phyloP scores from a whole-genome alignment of 768 basidiomycete species.

The Daedaleopsis nitida region DNA sequence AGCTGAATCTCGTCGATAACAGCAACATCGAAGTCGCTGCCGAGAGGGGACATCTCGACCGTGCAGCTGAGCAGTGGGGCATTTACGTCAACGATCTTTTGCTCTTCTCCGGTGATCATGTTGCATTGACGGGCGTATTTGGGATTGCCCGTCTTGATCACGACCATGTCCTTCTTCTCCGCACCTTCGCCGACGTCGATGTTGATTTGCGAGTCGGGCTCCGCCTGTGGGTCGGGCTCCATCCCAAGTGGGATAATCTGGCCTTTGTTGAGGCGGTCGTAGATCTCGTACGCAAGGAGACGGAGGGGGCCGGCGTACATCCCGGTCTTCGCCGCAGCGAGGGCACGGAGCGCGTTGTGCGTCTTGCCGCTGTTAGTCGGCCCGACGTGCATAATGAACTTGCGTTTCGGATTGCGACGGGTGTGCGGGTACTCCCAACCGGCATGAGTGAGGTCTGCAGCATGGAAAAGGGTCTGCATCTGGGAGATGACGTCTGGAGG shows the following conservation, averaged over 20 bases:
- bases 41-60: slow-evolving; percentile 80
- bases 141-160: slow-evolving; percentile 41
- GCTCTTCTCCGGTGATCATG: slow-evolving; percentile 91
- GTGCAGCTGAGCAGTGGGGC: slow-evolving; percentile 78
- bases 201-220: slow-evolving; percentile 38
- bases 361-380: slow-evolving; percentile 99
- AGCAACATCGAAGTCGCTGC: slow-evolving; percentile 63
- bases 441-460: slow-evolving; percentile 47
- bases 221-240: slow-evolving; percentile 42
- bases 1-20: slow-evolving; percentile 98
- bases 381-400: slow-evolving; percentile 93
- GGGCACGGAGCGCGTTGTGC: slow-evolving; percentile 85
- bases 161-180: slow-evolving; percentile 17
- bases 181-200: slow-evolving; percentile 32
- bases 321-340: slow-evolving; percentile 73
- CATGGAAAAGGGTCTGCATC: slow-evolving; percentile 39
- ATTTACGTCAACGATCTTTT: slow-evolving; percentile 60
- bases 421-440: slow-evolving; percentile 53
- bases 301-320: slow-evolving; percentile 91
- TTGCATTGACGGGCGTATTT: slow-evolving; percentile 70
- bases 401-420: slow-evolving; percentile 59
- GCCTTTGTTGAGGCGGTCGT: slow-evolving; percentile 87
- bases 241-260: slow-evolving; percentile 78
- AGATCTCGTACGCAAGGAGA: slow-evolving; percentile 94
- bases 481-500: slow-evolving; percentile 36